A percentile compares a stretch with the other conserved stretches of the same genome.
Conservation (phyloP, 2,329 filamentous ascomycete species). For the Geoglossum cookeanum region DNA sequence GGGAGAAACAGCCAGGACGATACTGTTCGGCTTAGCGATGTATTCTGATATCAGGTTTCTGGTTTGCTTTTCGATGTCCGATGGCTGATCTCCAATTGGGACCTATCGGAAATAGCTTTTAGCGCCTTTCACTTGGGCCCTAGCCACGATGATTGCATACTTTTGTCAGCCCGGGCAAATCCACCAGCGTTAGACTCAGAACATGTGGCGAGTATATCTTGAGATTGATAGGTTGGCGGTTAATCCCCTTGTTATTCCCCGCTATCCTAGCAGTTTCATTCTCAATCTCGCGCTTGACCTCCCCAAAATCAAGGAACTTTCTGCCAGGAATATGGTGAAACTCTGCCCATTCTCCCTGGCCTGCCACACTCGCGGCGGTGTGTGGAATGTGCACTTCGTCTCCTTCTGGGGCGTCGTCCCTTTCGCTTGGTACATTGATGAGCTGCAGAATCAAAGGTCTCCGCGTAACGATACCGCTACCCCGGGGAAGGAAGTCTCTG, state of each 20-base stretch:
- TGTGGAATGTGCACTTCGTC: conserved; percentile 53
- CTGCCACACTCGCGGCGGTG: conserved; percentile 52
- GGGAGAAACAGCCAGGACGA: conserved; percentile 87
- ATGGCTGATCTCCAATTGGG: conserved; percentile 90
- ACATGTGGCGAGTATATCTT: conserved; percentile 98
- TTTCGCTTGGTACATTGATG: conserved; percentile 74
- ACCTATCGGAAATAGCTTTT: conserved; percentile 33
- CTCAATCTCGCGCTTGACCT: conserved; percentile 93
- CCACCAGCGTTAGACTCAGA: conserved; percentile 86
- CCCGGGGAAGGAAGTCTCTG: conserved; percentile 87
- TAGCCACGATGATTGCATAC: conserved; percentile 24
- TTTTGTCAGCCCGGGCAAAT: conserved; percentile 91
- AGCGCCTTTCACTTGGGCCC: neutral
- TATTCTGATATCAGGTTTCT: conserved; percentile 93
- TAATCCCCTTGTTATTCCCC: conserved; percentile 96
- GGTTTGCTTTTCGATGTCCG: conserved; percentile 97
- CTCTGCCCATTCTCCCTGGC: conserved; percentile 67
- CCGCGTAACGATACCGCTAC: conserved; percentile 89
- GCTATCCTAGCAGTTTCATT: conserved; percentile 88
- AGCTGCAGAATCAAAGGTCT: conserved; percentile 90
- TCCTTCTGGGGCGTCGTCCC: conserved; percentile 46
- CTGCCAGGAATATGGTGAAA: conserved; percentile 89
- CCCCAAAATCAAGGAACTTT: conserved; percentile 74
- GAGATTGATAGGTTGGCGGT: conserved; percentile 89
- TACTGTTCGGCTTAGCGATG: conserved; percentile 97